These are phyloP conservation scores for Endoconidiophora laricicola DNA, from an alignment of 2,329 filamentous ascomycete genomes.

Conservation along the genomic window DNA sequence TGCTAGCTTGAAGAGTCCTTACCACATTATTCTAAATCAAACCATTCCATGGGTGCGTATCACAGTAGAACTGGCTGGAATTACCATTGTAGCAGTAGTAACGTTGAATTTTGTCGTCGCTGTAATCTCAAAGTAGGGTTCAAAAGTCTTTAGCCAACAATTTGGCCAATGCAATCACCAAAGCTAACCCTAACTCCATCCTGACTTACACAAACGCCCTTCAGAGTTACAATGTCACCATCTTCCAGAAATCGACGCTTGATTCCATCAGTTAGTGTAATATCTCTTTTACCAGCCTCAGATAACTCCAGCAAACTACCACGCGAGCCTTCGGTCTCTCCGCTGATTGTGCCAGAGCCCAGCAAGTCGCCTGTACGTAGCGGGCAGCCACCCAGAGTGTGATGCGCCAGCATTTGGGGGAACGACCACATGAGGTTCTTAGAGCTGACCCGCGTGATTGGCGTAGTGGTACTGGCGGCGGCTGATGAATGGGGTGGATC, in stretches of 20 bases:
- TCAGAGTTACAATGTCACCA: conserved; percentile 27
- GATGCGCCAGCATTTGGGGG: conserved; percentile 62
- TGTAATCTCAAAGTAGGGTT: background rate
- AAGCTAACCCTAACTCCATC: conserved; percentile 24
- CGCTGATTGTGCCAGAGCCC: conserved; percentile 32
- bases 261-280: conserved; percentile 25
- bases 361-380: conserved; percentile 54
- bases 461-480: background rate
- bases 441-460: conserved; percentile 11
- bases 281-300: conserved; percentile 27
- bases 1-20: no score
- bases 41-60: no score
- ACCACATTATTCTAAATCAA: no score
- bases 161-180: conserved; percentile 25
- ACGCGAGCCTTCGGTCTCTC: conserved; percentile 22
- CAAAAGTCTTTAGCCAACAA: conserved; percentile 13
- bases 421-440: conserved; percentile 50
- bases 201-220: conserved; percentile 22
- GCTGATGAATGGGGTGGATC: background rate
- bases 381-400: conserved; percentile 54
- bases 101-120: no score
- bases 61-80: no score
- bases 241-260: conserved; percentile 28
- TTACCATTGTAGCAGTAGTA: no score
- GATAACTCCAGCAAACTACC: conserved; percentile 31